Evolutionary conservation across 345 rosid species (phyloP).

Genomic region (Atalantia buxifolia): DNA sequence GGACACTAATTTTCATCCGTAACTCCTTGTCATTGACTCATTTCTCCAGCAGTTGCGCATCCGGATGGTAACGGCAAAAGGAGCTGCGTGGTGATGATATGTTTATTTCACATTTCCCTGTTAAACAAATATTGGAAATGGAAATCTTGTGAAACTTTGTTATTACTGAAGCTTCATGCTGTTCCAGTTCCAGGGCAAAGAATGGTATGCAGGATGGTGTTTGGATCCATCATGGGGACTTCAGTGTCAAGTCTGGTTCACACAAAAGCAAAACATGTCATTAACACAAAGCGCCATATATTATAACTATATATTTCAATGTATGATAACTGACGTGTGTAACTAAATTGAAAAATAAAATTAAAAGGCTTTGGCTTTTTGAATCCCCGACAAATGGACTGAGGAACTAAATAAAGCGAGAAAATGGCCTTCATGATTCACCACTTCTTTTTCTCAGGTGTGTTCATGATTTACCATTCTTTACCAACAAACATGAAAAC

Average conservation of each 20-base stretch:
- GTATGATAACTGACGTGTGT: background rate
- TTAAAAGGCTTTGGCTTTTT: background rate
- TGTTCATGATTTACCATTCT: no score
- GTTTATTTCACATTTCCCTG: background rate
- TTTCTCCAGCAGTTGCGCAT: background rate
- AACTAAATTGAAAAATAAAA: background rate
- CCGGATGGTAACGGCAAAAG: background rate
- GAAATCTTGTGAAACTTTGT: background rate
- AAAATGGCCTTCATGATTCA: background rate
- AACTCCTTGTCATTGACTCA: background rate
- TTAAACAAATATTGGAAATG: background rate
- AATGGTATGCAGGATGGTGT: background rate
- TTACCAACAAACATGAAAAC: background rate
- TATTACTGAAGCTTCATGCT: background rate
- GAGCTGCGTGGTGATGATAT: background rate
- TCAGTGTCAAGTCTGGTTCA: background rate
- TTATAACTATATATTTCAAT: background rate
- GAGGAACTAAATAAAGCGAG: background rate
- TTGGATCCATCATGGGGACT: background rate
- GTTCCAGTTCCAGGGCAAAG: background rate
- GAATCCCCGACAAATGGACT: background rate
- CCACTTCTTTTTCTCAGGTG: no score
- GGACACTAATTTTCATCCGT: background rate
- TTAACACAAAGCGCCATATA: background rate
- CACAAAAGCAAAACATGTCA: background rate